Conservation (phyloP, 1,284 basidiomycete genomes). For the Testicularia cyperi region DNA sequence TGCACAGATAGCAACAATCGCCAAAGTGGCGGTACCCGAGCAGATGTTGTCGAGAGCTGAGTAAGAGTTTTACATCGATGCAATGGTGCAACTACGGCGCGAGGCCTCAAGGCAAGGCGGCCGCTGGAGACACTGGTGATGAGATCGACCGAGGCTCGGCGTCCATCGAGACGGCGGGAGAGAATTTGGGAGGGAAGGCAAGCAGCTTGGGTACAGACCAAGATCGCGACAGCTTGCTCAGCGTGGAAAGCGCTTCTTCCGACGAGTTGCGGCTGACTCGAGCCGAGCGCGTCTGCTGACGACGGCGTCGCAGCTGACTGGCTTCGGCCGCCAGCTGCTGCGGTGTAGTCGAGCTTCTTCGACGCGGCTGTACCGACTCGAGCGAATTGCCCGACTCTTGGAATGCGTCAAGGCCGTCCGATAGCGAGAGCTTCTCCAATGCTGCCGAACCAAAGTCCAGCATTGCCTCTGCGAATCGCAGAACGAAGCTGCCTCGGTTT, state of each 20-base stretch:
- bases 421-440: constrained; percentile 14
- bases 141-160: no score
- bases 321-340: constrained; percentile 24
- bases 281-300: constrained; percentile 10
- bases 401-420: constrained; percentile 1
- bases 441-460: constrained; percentile 32
- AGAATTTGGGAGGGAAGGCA: constrained; percentile 13
- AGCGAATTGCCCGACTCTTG: background rate
- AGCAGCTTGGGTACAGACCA: constrained; percentile 31
- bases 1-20: no score
- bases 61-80: no score
- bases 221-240: constrained; percentile 9
- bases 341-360: constrained; percentile 21
- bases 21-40: no score
- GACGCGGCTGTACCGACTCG: constrained; percentile 12
- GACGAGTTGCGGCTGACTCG: constrained; percentile 3
- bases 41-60: no score
- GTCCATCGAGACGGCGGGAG: constrained; percentile 15
- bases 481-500: constrained; percentile 21
- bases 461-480: constrained; percentile 28
- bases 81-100: no score
- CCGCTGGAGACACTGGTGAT: no score
- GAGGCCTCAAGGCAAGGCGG: no score
- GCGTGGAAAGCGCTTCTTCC: background rate
- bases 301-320: constrained; percentile 22